Percentiles rank a stretch among this genome's conserved stretches.
Evolutionary conservation across 2,329 filamentous ascomycete genomes (phyloP).

Genomic region (Penicillium sp.): DNA sequence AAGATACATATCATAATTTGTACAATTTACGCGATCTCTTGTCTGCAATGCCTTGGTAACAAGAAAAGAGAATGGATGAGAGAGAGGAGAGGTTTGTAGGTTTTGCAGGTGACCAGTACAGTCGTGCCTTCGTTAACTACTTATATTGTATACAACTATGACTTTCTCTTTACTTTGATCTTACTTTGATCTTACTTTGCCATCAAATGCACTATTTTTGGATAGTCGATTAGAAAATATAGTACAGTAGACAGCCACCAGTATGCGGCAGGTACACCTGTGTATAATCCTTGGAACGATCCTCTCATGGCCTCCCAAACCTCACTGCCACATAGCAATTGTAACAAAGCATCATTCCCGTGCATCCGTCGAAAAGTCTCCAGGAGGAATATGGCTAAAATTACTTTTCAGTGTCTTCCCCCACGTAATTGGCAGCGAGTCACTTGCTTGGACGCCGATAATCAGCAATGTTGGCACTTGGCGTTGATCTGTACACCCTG

Average conservation of each 20-base stretch:
- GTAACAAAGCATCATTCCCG: neutral
- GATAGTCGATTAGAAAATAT: too few species aligned
- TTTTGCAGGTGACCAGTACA: too few species aligned
- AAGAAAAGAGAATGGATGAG: too few species aligned
- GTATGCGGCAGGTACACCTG: neutral
- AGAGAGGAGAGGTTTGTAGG: too few species aligned
- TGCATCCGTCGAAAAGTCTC: neutral
- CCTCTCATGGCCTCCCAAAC: neutral
- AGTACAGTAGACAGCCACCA: neutral
- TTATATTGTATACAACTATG: too few species aligned
- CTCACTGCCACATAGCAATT: neutral
- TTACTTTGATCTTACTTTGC: too few species aligned
- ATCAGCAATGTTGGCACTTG: neutral
- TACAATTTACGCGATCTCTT: too few species aligned
- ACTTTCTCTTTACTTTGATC: too few species aligned
- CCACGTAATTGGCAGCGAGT: neutral
- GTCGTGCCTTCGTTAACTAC: too few species aligned
- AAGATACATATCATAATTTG: too few species aligned
- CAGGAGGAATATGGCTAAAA: neutral
- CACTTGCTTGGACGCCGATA: neutral
- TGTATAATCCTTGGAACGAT: neutral
- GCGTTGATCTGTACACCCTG: neutral
- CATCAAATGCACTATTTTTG: too few species aligned
- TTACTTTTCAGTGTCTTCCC: neutral
- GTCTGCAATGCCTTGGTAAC: too few species aligned